A percentile compares a stretch with the other conserved stretches of the same genome.
Evolutionary conservation across 139 green algal genomes (phyloP).

Genomic region (Picochlorum sp.): DNA sequence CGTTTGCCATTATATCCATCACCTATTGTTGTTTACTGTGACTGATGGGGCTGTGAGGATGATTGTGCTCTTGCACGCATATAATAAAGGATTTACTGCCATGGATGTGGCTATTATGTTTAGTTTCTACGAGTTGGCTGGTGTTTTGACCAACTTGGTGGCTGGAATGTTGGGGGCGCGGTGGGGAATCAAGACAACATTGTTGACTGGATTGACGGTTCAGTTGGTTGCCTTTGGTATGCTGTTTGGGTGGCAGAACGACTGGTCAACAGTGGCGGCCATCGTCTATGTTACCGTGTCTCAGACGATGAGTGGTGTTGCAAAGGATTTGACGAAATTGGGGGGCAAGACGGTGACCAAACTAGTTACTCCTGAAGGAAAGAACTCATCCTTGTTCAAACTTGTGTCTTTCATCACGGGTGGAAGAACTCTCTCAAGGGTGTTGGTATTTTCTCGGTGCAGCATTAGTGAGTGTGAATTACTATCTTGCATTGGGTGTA

Average conservation of each 20-base stretch:
- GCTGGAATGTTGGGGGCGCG: conserved; percentile 57
- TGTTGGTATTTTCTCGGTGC: conserved; percentile 79
- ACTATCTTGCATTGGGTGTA: conserved; percentile 57
- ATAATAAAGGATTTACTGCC: conserved; percentile 60
- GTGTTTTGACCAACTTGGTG: conserved; percentile 70
- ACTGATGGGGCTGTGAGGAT: conserved; percentile 74
- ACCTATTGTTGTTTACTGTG: conserved; percentile 76
- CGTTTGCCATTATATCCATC: conserved; percentile 70
- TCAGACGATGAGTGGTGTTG: conserved; percentile 69
- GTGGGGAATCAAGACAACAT: conserved; percentile 76
- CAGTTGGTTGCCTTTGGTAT: conserved; percentile 60
- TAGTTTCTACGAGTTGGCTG: conserved; percentile 68
- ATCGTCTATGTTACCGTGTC: conserved; percentile 62
- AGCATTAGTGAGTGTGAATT: conserved; percentile 54
- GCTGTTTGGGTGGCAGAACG: conserved; percentile 64
- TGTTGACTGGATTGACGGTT: conserved; percentile 51
- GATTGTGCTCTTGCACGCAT: conserved; percentile 82
- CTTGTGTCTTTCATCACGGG: conserved; percentile 74
- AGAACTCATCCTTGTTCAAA: conserved; percentile 62
- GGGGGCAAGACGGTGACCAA: conserved; percentile 79
- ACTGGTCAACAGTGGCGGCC: conserved; percentile 21
- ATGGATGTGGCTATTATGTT: conserved; percentile 71
- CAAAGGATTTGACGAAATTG: conserved; percentile 85
- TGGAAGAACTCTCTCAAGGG: conserved; percentile 81
- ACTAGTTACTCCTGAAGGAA: conserved; percentile 75